Base-by-base conservation (phyloP, 2,329 filamentous ascomycete species). In the Nannizzia gypsea region DNA sequence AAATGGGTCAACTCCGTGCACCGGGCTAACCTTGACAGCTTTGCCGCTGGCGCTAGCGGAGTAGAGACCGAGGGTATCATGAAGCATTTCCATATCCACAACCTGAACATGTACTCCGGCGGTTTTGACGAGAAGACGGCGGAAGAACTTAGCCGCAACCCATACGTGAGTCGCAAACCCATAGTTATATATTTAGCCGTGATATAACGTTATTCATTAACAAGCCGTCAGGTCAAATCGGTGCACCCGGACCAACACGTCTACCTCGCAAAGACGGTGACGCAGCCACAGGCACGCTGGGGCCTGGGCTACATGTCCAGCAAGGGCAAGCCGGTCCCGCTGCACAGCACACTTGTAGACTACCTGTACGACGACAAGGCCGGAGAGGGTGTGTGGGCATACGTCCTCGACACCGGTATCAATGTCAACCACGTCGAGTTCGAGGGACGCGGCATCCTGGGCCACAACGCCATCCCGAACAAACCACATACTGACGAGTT, bases 351-450 rank as follows among this genome's bases (percentile, higher is more conserved):
- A 2, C 42, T 54, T 15, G 48, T 57, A 3, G 36, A 61, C 15
- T 62, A 57, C 58, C 52, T 11, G 13, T 62, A 62, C 34, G 60
- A 62, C 46, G 56, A 52, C 26, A 58, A 55, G 24, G 60, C 57
- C 34, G 60, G 60, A 11, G 44, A 59, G 34, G 60, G 60, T 9
- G 55, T 60, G 17, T 62, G 54, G 52, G 60, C 58, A 20, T 62
- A 62, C 57, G 60, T 62, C 15, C 34, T 62, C 5, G 60, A 62
- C 50, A 60, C 60, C 42, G 60, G 60, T 22, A 46, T 60, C 17
- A 62, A 62, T 38, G 55, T 60, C 22, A 44, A 59, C 17, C 60
- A 62, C 38, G 54, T 57, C 15, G 57, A 62, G 44, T 62, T 62
- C 24, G 40, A 62, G 38, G 60, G 60, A 13, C 60, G 60, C 6